Evolutionary conservation across 306 rosid genomes (phyloP).

Genomic region (Notholithocarpus densiflorus): DNA sequence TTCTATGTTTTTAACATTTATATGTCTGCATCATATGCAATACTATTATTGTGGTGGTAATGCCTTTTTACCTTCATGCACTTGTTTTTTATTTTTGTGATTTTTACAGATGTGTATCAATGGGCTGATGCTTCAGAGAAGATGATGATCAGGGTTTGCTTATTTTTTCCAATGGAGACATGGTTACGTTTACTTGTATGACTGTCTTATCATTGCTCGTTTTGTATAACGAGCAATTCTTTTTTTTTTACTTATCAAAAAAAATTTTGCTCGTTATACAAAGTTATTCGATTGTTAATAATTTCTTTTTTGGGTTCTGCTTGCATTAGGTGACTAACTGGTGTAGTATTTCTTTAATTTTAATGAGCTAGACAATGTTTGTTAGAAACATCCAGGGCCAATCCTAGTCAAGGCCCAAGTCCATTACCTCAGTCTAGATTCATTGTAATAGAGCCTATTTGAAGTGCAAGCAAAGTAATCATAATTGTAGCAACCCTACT

Average conservation of each 20-base stretch:
- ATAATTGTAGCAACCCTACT: too few species aligned
- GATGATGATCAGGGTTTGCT: conserved; percentile 75
- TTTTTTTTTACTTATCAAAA: too few species aligned
- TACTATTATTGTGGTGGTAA: not conserved
- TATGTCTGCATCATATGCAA: not conserved
- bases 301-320: not conserved
- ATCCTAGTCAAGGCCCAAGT: too few species aligned
- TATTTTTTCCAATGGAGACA: conserved; percentile 84
- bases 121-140: conserved; percentile 79
- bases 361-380: not conserved
- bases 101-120: conserved; percentile 73
- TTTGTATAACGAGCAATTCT: too few species aligned
- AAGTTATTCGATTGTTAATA: not conserved
- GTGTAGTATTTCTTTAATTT: not conserved
- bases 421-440: too few species aligned
- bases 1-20: not conserved
- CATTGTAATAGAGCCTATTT: too few species aligned
- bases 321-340: not conserved
- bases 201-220: conserved; percentile 13
- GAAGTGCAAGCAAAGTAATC: too few species aligned
- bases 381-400: too few species aligned
- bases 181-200: conserved; percentile 63
- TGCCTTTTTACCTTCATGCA: not conserved
- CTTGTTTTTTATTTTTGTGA: conserved; percentile 6
- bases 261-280: conserved; percentile 12